These are phyloP conservation scores for Suillus alpinus DNA, from an alignment of 768 basidiomycete species.

Conservation along the genomic window DNA sequence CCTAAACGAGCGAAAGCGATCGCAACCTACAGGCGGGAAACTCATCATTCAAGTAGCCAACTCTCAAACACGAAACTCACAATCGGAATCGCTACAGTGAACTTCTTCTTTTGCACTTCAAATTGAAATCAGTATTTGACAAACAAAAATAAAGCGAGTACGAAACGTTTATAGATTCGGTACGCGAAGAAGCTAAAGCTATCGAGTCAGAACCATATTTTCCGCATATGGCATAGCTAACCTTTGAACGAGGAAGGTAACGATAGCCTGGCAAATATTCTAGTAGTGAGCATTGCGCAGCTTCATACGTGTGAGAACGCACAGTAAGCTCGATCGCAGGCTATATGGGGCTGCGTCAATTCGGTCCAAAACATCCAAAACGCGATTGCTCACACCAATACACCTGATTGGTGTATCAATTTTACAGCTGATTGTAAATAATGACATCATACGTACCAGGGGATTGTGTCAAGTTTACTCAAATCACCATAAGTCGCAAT, in stretches of 20 bases:
- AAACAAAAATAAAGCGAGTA: neutral
- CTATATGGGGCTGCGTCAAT: conserved; percentile 9
- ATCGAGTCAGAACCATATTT: neutral
- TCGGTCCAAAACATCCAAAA: neutral
- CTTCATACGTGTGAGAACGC: neutral
- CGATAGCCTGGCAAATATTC: conserved; percentile 15
- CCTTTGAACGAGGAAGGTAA: conserved; percentile 26
- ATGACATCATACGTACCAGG: conserved; percentile 17
- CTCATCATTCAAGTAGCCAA: neutral
- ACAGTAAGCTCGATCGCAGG: conserved; percentile 21
- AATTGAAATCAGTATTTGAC: neutral
- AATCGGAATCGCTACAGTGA: conserved; percentile 15
- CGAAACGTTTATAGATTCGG: conserved; percentile 22
- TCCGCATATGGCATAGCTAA: neutral
- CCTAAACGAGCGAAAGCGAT: conserved; percentile 19
- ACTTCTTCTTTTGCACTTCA: conserved; percentile 14
- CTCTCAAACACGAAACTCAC: conserved; percentile 8
- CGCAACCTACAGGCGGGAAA: conserved; percentile 6
- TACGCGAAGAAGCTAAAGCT: conserved; percentile 22
- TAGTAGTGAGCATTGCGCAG: neutral
- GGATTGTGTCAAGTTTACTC: conserved; percentile 10
- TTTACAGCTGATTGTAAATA: neutral
- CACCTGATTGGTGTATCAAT: conserved; percentile 14
- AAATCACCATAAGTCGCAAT: conserved; percentile 19
- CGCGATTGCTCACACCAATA: conserved; percentile 16